Evolutionary conservation across 768 basidiomycete species (phyloP).

Genomic region (Basidioascus undulatus): DNA sequence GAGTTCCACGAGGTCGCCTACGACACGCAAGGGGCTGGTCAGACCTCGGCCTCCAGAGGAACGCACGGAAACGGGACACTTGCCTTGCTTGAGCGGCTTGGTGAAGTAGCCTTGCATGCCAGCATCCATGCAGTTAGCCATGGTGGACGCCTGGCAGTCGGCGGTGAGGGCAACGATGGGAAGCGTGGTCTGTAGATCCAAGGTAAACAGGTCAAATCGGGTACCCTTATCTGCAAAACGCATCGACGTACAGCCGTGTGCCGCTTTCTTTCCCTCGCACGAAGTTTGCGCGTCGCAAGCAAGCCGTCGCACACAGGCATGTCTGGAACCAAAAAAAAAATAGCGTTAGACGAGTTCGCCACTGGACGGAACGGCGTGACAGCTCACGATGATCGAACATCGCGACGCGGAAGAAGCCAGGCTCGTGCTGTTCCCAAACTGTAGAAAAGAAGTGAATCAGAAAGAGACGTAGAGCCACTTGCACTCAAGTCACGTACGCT

Average conservation of each 20-base stretch:
- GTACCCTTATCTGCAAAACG: too few species aligned
- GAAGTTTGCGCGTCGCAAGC: conserved; percentile 41
- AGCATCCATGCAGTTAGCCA: conserved; percentile 46
- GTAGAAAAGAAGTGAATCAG: conserved; percentile 1
- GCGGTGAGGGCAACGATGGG: conserved; percentile 48
- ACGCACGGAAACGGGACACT: too few species aligned
- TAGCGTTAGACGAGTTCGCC: not conserved
- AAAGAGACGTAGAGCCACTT: too few species aligned
- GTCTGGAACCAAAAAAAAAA: conserved; percentile 21
- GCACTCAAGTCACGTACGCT: conserved; percentile 3
- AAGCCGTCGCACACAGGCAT: conserved; percentile 62
- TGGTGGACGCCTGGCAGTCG: conserved; percentile 53
- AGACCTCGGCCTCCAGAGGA: too few species aligned
- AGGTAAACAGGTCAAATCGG: not conserved
- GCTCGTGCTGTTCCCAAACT: conserved; percentile 46
- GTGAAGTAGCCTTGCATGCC: conserved; percentile 60
- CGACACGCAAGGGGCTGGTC: too few species aligned
- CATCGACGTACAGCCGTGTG: conserved; percentile 29
- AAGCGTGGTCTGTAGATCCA: not conserved
- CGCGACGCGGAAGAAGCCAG: conserved; percentile 43
- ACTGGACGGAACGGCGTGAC: not conserved
- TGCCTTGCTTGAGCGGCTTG: too few species aligned
- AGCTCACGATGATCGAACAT: conserved; percentile 48
- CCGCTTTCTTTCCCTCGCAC: conserved; percentile 33
- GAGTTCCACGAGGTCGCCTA: too few species aligned